Base-by-base conservation (phyloP, 306 rosid genomes). In the Cucurbita pepo region DNA sequence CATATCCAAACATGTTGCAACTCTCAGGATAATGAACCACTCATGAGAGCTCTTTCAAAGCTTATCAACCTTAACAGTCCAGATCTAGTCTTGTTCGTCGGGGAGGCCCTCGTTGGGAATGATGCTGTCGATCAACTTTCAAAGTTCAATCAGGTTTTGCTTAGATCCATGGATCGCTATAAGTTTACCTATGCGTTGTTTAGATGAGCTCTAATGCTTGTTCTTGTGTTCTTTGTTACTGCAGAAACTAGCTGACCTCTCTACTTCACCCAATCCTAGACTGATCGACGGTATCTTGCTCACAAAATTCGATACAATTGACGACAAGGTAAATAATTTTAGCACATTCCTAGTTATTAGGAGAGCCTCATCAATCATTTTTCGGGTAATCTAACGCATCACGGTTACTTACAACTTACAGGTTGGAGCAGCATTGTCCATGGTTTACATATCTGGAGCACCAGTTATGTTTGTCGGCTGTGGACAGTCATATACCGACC, bases 61-160 rank as follows among this genome's bases (percentile, higher is more conserved):
- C 97, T 95, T 41, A 79, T 95, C 76, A 72, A 88, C 86, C 92
- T 95, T 6, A 95, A 91, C 87, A 91, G 47, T 73, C 99, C 99
- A 7, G 99, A 95, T 83, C 88, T 95, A 44, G 93, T 95, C 83
- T 85, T 95, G 78, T 95, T 95, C 72, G 97, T 95, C 45, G 99
- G 99, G 50, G 99, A 95, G 84, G 99, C 99, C 57, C 86, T 95
- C 80, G 99, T 91, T 10, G 99, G 99, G 56, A 95, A 91, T 73
- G 99, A 95, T 78, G 99, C 95, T 5, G 99, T 95, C 75, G 99
- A 95, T 86, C 99, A 95, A 82, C 99, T 95, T 81, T 88, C 96
- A 1, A 95, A 95, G 84, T 95, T 95, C 75, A 88, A 95, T 80
- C 97, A 95, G 96, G 99, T 91, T 75, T 43, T 44, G 36, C n/a